Evolutionary conservation across 2,329 filamentous ascomycete genomes (phyloP).

Genomic region (Pezicula carpinea): DNA sequence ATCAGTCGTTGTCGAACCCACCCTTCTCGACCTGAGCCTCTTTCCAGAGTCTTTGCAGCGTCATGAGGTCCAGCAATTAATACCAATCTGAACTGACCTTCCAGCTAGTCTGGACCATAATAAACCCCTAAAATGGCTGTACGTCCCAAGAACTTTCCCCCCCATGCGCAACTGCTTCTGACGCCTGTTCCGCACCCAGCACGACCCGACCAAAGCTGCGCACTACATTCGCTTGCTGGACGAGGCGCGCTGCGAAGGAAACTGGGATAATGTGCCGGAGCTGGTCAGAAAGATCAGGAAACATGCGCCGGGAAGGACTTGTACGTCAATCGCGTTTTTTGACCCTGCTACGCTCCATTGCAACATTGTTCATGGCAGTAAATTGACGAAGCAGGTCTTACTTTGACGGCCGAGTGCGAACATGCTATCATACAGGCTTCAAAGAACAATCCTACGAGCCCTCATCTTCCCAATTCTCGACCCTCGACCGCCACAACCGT

Average conservation of each 20-base stretch:
- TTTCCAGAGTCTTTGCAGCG: background rate
- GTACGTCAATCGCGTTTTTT: constrained; percentile 46
- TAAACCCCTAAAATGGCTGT: constrained; percentile 22
- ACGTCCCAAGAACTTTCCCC: constrained; percentile 1
- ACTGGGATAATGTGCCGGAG: constrained; percentile 83
- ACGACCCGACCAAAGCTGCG: constrained; percentile 65
- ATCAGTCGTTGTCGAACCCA: no score
- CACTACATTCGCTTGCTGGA: constrained; percentile 82
- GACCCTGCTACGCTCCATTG: constrained; percentile 7
- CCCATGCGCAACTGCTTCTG: constrained; percentile 1
- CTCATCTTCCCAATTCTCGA: constrained; percentile 12
- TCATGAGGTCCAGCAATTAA: background rate
- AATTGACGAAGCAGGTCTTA: constrained; percentile 50
- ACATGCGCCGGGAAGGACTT: constrained; percentile 79
- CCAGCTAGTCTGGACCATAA: background rate
- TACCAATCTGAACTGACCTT: background rate
- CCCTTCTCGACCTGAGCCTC: no score
- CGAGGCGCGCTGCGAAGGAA: constrained; percentile 78
- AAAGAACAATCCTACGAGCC: constrained; percentile 10
- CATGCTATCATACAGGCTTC: constrained; percentile 55
- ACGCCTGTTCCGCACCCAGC: constrained; percentile 13
- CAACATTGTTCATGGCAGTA: background rate
- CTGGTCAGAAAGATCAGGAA: constrained; percentile 90
- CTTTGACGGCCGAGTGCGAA: constrained; percentile 66
- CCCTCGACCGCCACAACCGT: constrained; percentile 16